Evolutionary conservation across 352 stramenopile species (phyloP).

Genomic region (Blastocystis sp.): DNA sequence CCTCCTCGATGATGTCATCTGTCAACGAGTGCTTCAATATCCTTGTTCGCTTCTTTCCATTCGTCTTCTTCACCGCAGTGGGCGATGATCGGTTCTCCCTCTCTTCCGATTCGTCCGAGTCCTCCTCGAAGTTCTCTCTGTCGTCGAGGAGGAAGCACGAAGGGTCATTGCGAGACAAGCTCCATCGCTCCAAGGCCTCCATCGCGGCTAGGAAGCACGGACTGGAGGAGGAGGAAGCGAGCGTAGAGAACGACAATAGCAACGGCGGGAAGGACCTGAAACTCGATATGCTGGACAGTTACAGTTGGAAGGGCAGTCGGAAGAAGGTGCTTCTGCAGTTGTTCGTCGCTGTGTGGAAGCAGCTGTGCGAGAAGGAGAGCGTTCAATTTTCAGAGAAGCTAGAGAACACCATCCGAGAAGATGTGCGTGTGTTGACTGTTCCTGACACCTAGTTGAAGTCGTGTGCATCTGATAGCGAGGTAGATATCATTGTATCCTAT

Average conservation of each 20-base stretch:
- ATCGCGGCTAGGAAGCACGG: conserved; percentile 11
- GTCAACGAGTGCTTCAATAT: conserved; percentile 52
- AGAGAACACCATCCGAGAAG: conserved; percentile 31
- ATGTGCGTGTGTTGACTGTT: background rate
- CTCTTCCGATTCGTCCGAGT: background rate
- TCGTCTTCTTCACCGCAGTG: conserved; percentile 30
- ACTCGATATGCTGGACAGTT: background rate
- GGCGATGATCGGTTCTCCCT: conserved; percentile 5
- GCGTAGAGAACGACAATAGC: background rate
- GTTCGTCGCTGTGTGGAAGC: conserved; percentile 30
- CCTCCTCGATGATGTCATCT: conserved; percentile 8
- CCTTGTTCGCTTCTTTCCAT: background rate
- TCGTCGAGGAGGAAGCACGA: conserved; percentile 11
- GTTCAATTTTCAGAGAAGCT: conserved; percentile 25
- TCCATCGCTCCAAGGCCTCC: conserved; percentile 21
- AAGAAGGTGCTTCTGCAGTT: conserved; percentile 18
- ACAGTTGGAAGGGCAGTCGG: conserved; percentile 45
- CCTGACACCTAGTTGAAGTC: conserved; percentile 5
- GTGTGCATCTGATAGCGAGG: background rate
- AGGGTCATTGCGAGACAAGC: background rate
- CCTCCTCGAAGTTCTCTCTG: background rate
- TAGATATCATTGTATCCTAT: conserved; percentile 18
- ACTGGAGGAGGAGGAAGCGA: background rate
- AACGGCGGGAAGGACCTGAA: background rate
- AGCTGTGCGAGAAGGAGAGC: conserved; percentile 15